A percentile compares a stretch with the other conserved stretches of the same genome.
Conservation (phyloP, 345 rosid genomes). For the Populus deltoides region DNA sequence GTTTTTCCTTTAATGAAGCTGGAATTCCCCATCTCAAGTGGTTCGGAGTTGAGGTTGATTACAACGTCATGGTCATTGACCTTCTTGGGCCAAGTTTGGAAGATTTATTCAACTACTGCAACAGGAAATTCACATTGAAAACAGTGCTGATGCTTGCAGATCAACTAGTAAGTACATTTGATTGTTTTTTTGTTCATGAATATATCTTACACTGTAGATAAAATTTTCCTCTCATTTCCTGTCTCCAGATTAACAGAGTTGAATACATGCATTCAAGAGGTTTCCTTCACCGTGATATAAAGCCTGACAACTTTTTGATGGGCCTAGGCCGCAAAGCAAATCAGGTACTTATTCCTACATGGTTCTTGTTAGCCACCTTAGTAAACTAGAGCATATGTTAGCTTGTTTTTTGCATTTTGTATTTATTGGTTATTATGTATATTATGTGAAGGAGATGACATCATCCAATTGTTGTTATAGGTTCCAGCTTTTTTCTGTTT, state of each 20-base stretch:
- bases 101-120: conserved; percentile 80
- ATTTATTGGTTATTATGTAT: neutral
- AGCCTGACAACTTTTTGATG: conserved; percentile 87
- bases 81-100: conserved; percentile 92
- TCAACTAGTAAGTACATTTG: conserved; percentile 52
- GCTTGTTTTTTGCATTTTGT: neutral
- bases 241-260: conserved; percentile 67
- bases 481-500: conserved; percentile 1
- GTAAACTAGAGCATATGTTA: neutral
- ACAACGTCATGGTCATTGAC: conserved; percentile 81
- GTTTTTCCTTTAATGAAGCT: conserved; percentile 36
- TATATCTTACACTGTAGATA: neutral
- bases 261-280: conserved; percentile 77
- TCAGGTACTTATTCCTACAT: conserved; percentile 44
- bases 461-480: neutral
- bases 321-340: conserved; percentile 85
- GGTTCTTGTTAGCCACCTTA: neutral
- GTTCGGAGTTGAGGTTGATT: conserved; percentile 81
- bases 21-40: conserved; percentile 85
- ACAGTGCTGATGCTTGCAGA: conserved; percentile 87
- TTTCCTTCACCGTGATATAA: conserved; percentile 86
- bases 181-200: neutral
- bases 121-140: conserved; percentile 65
- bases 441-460: neutral
- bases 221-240: conserved; percentile 11